Base-by-base conservation (phyloP, 306 rosid species). In the Ziziphus jujuba region DNA sequence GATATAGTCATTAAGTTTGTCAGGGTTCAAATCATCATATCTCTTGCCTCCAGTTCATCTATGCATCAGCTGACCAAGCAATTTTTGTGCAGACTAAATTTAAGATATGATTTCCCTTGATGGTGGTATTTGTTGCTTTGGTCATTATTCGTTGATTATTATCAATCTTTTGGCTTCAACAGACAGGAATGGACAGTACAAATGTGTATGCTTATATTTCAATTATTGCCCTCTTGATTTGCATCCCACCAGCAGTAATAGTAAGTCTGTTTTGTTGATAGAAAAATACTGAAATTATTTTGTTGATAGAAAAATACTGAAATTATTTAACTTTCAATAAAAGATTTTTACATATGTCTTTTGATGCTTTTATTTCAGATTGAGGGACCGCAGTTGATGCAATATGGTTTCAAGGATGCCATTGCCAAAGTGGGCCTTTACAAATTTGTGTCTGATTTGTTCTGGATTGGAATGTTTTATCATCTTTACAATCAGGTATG, bases 111-210 rank as follows among this genome's bases (percentile, higher is more conserved):
- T 17, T 47, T 24, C 54, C n/a, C 31, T 25, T 50, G 16, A n/a
- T 20, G 9, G 7, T 49, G 14, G 22, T 50, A 50, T 17, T 50
- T 50, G 17, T 50, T 50, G 55, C 17, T 50, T 28, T 28, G 3
- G 4, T 28, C 33, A 28, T 28, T 28, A 28, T 28, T 28, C 4
- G 33, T 28, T 28, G 33, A 28, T 28, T 28, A 28, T 28, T 28
- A 1, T 28, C 3, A 4, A 28, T 28, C 33, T 28, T 28, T 28
- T 63, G 6, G 58, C 48, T 21, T 71, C 22, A 77, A 85, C 96
- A 92, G 98, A 92, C 98, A 67, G 98, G 87, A 56, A 73, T 92
- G 98, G 98, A 92, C 21, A 92, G 98, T 72, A 92, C 98, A 34
- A 92, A 92, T 75, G 17, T 92, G 77, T 92, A 92, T 71, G 96